Base-by-base conservation (phyloP, 2,329 filamentous ascomycete genomes). In the Epichloe glyceriae region DNA sequence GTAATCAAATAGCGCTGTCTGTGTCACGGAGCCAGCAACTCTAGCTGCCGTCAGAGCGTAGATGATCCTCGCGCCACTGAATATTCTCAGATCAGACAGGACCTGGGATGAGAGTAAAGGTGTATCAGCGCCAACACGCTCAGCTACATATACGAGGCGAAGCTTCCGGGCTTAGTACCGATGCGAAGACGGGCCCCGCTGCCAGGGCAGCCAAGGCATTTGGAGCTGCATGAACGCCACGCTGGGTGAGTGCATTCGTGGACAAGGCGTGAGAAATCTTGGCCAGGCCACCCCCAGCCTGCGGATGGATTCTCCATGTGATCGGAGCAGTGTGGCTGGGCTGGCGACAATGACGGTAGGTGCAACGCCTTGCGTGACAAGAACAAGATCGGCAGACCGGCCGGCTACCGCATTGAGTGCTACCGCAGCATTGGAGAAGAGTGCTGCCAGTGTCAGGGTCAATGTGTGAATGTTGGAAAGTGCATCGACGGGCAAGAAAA, bases 1-100 rank as follows among this genome's bases (percentile, higher is more conserved):
- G 66, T 97, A 97, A 64, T 97, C 91, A 62, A 87, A 94, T 39
- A 90, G 76, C 54, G 87, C 83, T 7, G 87, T 95, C 69, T 97
- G 91, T 1, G 85, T 74, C n/a, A 95, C 79, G 1, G 90, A 85
- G 38, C 93, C 93, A 2, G 90, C 91, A n/a, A 97, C 86, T 54
- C 80, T 79, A 22, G 88, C 73, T 1, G 86, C 82, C 17, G 88
- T 86, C 50, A 98, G 74, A 3, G 89, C 90, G 65, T 97, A 95
- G 47, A 94, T 75, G 51, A 96, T 74, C 48, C 88, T 80, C 2
- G 88, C 84, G 30, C 85, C 80, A 2, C 86, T 87, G 65, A 89
- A 87, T 49, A 94, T 77, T 44, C 90, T 82, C 52, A 97, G 69
- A 61, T 96, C 88, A 0, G 86, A 88, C 40, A 97, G 73, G 47